Conservation (phyloP, 345 rosid genomes). For the Eucalyptus brandiana region DNA sequence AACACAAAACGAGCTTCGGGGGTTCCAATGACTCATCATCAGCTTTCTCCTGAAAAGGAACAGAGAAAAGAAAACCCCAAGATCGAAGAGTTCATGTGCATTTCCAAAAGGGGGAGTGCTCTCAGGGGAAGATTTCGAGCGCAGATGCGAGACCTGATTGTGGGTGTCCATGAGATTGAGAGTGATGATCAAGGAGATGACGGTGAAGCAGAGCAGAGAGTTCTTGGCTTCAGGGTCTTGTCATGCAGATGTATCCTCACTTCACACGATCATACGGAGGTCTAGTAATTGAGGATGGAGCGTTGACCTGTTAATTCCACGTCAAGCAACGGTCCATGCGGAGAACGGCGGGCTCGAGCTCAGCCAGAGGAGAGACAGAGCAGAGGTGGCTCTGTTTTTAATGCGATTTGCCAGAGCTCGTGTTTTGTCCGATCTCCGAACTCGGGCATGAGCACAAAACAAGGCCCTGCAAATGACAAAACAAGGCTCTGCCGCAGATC, state of each 20-base stretch:
- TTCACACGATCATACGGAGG: neutral
- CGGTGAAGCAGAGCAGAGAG: neutral
- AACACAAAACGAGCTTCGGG: constrained; percentile 14
- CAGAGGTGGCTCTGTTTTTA: neutral
- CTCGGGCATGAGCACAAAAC: neutral
- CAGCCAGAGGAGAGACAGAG: neutral
- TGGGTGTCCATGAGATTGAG: neutral
- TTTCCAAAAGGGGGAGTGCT: neutral
- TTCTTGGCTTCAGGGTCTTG: neutral
- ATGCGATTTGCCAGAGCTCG: neutral
- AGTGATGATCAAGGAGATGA: neutral
- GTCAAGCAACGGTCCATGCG: neutral
- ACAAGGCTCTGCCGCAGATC: no score
- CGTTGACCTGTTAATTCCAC: neutral
- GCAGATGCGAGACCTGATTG: neutral
- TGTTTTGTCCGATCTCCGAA: neutral
- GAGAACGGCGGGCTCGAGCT: neutral
- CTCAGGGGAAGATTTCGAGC: neutral
- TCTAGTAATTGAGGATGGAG: neutral
- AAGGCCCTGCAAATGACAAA: neutral
- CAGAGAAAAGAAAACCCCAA: neutral
- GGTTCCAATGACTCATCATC: neutral
- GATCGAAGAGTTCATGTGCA: neutral
- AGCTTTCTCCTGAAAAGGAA: neutral
- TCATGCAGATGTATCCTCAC: neutral